phyloP scores from a whole-genome alignment of 371 early-diverging fungal genomes.

The Mortierella sp. region DNA sequence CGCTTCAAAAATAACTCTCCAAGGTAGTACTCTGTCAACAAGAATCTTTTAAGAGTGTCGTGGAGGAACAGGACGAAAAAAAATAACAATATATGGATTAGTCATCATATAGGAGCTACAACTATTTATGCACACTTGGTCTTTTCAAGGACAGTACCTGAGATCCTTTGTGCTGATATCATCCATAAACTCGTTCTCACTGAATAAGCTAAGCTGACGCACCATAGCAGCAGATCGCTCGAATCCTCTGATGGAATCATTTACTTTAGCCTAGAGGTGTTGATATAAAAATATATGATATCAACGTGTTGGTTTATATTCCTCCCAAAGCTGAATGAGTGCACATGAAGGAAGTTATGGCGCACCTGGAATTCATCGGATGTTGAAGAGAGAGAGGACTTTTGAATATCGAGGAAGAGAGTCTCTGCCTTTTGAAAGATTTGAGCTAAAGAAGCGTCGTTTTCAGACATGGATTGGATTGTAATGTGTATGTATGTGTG shows the following conservation, averaged over 20 bases:
- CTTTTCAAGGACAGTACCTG: slow-evolving; percentile 56
- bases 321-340: too few relatives aligned
- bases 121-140: background rate
- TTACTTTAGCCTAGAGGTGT: slow-evolving; percentile 63
- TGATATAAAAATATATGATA: background rate
- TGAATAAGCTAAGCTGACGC: slow-evolving; percentile 79
- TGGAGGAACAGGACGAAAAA: background rate
- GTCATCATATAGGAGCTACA: background rate
- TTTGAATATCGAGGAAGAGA: slow-evolving; percentile 42
- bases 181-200: slow-evolving; percentile 88
- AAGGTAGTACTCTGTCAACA: slow-evolving; percentile 83
- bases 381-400: slow-evolving; percentile 38
- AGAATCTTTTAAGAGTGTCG: slow-evolving; percentile 64
- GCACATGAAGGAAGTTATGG: too few relatives aligned
- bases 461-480: slow-evolving; percentile 31
- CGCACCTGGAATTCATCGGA: slow-evolving; percentile 58
- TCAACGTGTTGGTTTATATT: too few relatives aligned
- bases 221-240: slow-evolving; percentile 66
- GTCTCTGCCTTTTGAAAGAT: slow-evolving; percentile 49
- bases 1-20: slow-evolving; percentile 76
- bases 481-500: background rate
- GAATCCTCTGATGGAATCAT: slow-evolving; percentile 60
- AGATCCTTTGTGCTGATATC: slow-evolving; percentile 89
- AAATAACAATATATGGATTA: too few relatives aligned
- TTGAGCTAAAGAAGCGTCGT: slow-evolving; percentile 44